Conservation (phyloP, 768 basidiomycete species). For the Hypholoma fasciculare region DNA sequence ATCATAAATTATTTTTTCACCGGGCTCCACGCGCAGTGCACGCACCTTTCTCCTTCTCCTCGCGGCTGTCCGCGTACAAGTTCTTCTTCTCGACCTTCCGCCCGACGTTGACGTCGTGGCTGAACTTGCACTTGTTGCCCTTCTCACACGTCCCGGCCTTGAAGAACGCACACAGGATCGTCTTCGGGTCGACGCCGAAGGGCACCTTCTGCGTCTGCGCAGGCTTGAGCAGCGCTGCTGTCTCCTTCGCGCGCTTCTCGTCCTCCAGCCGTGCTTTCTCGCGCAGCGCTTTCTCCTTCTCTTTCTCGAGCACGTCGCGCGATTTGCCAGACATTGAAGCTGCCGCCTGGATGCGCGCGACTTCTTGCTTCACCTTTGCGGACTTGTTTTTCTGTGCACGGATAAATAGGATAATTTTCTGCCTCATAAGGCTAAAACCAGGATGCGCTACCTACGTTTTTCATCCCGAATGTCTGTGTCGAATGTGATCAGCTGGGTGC, state of each 20-base stretch:
- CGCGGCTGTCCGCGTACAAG: conserved; percentile 85
- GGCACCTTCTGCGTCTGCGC: conserved; percentile 85
- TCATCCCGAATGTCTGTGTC: conserved; percentile 80
- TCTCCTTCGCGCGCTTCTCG: conserved; percentile 83
- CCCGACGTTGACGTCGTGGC: conserved; percentile 86
- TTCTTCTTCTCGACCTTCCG: conserved; percentile 96
- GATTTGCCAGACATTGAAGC: conserved; percentile 77
- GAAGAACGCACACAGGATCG: conserved; percentile 87
- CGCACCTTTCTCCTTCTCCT: conserved; percentile 76
- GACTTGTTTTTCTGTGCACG: conserved; percentile 86
- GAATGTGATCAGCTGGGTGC: conserved; percentile 21
- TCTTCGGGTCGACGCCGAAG: conserved; percentile 96
- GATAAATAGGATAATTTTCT: background rate
- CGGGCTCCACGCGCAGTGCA: conserved; percentile 4
- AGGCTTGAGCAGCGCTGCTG: conserved; percentile 80
- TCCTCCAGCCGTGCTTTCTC: conserved; percentile 77
- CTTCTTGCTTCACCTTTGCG: conserved; percentile 85
- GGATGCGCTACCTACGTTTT: conserved; percentile 60
- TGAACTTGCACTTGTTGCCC: conserved; percentile 95
- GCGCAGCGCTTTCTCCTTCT: conserved; percentile 77
- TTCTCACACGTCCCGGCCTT: conserved; percentile 94
- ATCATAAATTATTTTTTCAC: background rate
- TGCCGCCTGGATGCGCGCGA: conserved; percentile 80
- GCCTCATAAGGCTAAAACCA: background rate
- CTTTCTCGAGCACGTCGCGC: conserved; percentile 75